Evolutionary conservation across 1,139 yeast genomes (phyloP).

Genomic region (Yamadazyma aaseri): DNA sequence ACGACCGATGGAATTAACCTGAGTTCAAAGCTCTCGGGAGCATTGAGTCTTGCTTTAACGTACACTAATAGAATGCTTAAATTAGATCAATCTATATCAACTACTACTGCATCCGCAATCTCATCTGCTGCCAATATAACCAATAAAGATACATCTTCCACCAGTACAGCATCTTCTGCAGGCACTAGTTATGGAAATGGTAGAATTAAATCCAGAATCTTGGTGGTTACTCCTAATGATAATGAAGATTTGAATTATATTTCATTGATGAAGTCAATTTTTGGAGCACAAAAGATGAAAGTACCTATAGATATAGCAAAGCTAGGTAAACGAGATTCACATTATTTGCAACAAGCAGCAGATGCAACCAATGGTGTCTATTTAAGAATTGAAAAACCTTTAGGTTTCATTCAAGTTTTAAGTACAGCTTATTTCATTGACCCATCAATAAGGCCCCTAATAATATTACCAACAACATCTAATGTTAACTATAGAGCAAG

Average conservation of each 20-base stretch:
- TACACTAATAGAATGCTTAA: constrained; percentile 70
- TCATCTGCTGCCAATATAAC: constrained; percentile 36
- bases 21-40: constrained; percentile 65
- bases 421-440: constrained; percentile 76
- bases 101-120: constrained; percentile 49
- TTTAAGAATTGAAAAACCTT: constrained; percentile 68
- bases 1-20: constrained; percentile 19
- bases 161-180: constrained; percentile 12
- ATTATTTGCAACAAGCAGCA: constrained; percentile 91
- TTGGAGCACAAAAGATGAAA: constrained; percentile 92
- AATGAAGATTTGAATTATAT: constrained; percentile 83
- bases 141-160: constrained; percentile 12
- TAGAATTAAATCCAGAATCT: constrained; percentile 64
- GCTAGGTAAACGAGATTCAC: constrained; percentile 65
- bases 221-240: constrained; percentile 74
- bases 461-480: constrained; percentile 80
- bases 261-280: constrained; percentile 92
- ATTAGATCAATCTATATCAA: constrained; percentile 47
- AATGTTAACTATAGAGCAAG: constrained; percentile 94
- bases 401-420: constrained; percentile 70
- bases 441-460: constrained; percentile 70
- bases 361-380: constrained; percentile 95
- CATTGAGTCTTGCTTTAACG: constrained; percentile 73
- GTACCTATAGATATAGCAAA: constrained; percentile 90
- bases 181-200: constrained; percentile 22